These are phyloP conservation scores for Heterococcus sp. DNA, from an alignment of 108 stramenopile species.

Conservation along the genomic window DNA sequence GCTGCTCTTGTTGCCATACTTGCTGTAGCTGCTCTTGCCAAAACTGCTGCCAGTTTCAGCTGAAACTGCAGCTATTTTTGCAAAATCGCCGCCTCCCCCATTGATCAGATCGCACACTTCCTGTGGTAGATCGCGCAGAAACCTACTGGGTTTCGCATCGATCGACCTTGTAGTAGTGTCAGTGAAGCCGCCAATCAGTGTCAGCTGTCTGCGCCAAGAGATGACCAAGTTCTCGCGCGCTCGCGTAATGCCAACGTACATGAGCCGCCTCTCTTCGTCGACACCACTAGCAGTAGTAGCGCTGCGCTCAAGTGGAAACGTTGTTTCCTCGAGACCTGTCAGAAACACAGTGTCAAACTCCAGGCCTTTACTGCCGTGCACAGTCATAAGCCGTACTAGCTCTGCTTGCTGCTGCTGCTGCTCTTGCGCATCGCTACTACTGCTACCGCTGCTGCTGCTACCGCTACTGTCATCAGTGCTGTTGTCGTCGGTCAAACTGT, in stretches of 20 bases:
- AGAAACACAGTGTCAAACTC: constrained; percentile 84
- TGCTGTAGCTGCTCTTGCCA: neutral
- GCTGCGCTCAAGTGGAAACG: constrained; percentile 66
- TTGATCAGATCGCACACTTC: neutral
- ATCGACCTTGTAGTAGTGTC: neutral
- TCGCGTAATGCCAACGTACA: constrained; percentile 88
- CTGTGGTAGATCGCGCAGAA: neutral
- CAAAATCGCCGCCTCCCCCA: neutral
- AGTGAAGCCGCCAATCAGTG: neutral
- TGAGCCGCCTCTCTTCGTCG: constrained; percentile 77
- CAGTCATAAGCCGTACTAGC: constrained; percentile 76
- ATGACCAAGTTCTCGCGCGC: constrained; percentile 75
- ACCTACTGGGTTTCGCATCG: neutral
- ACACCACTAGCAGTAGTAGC: constrained; percentile 1
- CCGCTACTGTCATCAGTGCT: too few species aligned
- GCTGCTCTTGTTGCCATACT: neutral
- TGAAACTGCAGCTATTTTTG: neutral
- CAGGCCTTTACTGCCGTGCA: constrained; percentile 85
- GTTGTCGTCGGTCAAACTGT: too few species aligned
- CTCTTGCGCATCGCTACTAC: too few species aligned
- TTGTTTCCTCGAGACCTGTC: constrained; percentile 77
- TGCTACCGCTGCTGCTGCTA: too few species aligned
- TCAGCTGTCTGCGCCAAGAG: constrained; percentile 13
- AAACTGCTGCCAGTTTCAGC: neutral
- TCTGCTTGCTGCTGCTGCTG: neutral